Evolutionary conservation across 1,284 basidiomycete species (phyloP), one percentile per base, ranked within the genome.

Genomic region (Austroboletus novae-zelandiae): DNA sequence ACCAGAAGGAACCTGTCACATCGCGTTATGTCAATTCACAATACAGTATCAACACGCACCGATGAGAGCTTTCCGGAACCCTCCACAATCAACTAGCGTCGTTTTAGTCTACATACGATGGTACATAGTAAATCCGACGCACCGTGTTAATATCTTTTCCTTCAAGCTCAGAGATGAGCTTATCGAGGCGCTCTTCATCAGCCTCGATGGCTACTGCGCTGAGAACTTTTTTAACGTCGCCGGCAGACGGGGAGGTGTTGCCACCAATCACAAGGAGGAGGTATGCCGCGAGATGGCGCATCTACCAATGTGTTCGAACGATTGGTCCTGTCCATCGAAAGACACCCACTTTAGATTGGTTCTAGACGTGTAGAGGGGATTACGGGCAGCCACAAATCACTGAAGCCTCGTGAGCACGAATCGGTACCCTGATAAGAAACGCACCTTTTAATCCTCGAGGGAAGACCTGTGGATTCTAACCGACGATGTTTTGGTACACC

Each of bases 261-360:
- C 97, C 97, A 64, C 94, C 97, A 71, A 87, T 83, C 74, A 91
- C 89, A 76, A 98, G 93, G 73, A 99, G 92, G 61, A 99, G 85
- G 82, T 98, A 99, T 63, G 93, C 94, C 78, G 95, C 96, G 77
- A 99, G 81, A 77, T 96, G 81, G 81, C 93, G 92, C 94, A 97
- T 96, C 89, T 93, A 39, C 60, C 62, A 50, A 60, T 44, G 8
- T 36, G 17, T 51, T 46, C 18, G 52, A 43, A 40, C 40, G 32
- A 23, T 17, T 29, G 18, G 41, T 44, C 13, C 32, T 43, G 25
- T 43, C 13, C 27, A 43, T 17, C 27, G 13, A 3, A 18, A 48
- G 35, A 41, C 23, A 66, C 71, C 50, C 57, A 79, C 79, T 75
- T 76, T 81, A 62, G 65, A 62, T 65, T 64, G 52, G 53, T 61